These are phyloP conservation scores for Torulaspora globosa DNA, from an alignment of 1,139 yeast species.

Conservation along the genomic window DNA sequence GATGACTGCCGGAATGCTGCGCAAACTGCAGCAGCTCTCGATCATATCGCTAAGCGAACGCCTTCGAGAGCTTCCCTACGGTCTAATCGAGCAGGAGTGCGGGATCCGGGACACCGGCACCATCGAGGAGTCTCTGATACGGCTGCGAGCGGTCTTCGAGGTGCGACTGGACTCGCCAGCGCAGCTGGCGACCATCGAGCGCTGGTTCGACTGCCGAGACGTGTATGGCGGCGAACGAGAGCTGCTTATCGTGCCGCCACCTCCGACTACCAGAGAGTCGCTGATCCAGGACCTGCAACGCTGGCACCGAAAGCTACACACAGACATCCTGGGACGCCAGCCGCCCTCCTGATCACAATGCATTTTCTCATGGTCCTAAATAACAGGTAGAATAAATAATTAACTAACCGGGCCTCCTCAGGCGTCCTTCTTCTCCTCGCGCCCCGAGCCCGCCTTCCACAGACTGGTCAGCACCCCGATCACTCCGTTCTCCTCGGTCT, in stretches of 20 bases:
- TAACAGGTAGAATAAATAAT: slow-evolving; percentile 9
- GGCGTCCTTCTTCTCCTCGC: slow-evolving; percentile 12
- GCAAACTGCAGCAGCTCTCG: slow-evolving; percentile 25
- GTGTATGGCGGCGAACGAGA: slow-evolving; percentile 28
- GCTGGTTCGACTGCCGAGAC: slow-evolving; percentile 28
- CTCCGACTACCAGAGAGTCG: slow-evolving; percentile 8
- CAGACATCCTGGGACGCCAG: slow-evolving; percentile 2
- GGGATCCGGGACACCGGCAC: slow-evolving; percentile 11
- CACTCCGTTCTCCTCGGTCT: slow-evolving; percentile 64
- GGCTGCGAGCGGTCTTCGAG: slow-evolving; percentile 21
- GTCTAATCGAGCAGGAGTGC: slow-evolving; percentile 16
- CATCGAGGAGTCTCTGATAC: slow-evolving; percentile 25
- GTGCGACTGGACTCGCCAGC: slow-evolving; percentile 27
- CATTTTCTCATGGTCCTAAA: slow-evolving; percentile 6
- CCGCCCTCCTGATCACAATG: background rate
- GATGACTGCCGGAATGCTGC: slow-evolving; percentile 16
- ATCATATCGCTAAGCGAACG: slow-evolving; percentile 22
- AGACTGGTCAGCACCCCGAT: slow-evolving; percentile 42
- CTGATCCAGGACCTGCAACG: slow-evolving; percentile 12
- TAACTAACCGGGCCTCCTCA: background rate
- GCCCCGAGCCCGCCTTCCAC: slow-evolving; percentile 39
- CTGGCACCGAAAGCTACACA: slow-evolving; percentile 20
- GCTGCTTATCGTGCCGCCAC: slow-evolving; percentile 13
- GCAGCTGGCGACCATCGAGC: slow-evolving; percentile 13
- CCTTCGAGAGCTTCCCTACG: slow-evolving; percentile 19